Percentiles rank a stretch among this genome's conserved stretches.
Evolutionary conservation across 2,329 filamentous ascomycete species (phyloP).

Genomic region (Colletotrichum cuscutae): DNA sequence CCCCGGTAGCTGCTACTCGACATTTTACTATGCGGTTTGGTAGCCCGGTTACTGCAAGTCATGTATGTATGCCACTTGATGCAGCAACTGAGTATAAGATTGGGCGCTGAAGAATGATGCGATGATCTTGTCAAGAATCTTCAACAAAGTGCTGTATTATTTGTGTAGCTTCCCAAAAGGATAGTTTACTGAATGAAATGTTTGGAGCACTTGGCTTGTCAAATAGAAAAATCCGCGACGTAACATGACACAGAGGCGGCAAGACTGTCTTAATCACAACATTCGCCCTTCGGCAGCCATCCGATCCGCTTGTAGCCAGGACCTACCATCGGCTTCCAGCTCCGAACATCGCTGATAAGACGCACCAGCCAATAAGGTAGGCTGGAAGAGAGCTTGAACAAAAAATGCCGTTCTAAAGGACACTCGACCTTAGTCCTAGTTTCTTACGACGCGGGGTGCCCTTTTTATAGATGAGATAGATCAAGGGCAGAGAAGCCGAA

Average conservation of each 20-base stretch:
- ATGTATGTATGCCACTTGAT: not conserved
- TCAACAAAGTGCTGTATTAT: not conserved
- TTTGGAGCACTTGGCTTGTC: not conserved
- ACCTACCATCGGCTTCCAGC: not conserved
- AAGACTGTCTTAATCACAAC: not conserved
- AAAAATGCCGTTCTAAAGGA: not conserved
- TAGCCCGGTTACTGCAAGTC: not conserved
- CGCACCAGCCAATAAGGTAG: not conserved
- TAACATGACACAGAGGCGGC: not conserved
- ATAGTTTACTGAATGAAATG: not conserved
- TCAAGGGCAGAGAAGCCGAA: not conserved
- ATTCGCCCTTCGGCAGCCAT: not conserved
- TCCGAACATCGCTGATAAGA: not conserved
- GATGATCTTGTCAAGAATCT: not conserved
- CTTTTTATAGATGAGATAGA: not conserved
- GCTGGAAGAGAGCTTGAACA: not conserved
- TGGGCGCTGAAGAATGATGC: not conserved
- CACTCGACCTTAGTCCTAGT: not conserved
- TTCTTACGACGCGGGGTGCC: not conserved
- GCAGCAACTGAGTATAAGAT: not conserved
- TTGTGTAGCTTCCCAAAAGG: not conserved
- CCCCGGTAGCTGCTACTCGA: slow-evolving; percentile 6
- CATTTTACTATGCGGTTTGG: not conserved
- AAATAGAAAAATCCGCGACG: not conserved
- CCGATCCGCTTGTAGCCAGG: not conserved